phyloP scores from a whole-genome alignment of 23 red algal species.

The Gracilariopsis chorda region DNA sequence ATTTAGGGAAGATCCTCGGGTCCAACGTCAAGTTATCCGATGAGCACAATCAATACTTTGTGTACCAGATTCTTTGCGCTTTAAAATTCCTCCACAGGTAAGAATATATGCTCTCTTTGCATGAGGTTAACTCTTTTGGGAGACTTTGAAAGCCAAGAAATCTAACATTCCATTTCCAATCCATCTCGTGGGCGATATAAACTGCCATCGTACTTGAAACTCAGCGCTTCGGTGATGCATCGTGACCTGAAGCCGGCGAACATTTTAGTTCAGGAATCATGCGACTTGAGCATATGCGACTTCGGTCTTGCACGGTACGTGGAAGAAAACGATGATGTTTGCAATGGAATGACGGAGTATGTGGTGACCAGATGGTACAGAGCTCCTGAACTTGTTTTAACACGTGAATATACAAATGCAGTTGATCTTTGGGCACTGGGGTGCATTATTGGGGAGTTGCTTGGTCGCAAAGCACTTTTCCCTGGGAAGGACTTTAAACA shows the following conservation, averaged over 20 bases:
- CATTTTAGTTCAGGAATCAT: conserved; percentile 78
- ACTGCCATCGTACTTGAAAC: not conserved
- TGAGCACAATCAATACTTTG: conserved; percentile 91
- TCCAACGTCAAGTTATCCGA: conserved; percentile 57
- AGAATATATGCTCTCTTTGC: not conserved
- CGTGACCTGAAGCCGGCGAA: conserved; percentile 94
- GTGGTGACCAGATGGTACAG: conserved; percentile 90
- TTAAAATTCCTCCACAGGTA: conserved; percentile 91
- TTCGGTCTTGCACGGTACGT: conserved; percentile 91
- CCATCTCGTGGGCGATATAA: not conserved
- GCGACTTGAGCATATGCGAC: conserved; percentile 77
- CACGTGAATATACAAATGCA: conserved; percentile 75
- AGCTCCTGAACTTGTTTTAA: conserved; percentile 88
- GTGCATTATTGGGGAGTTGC: conserved; percentile 87
- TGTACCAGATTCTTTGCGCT: conserved; percentile 93
- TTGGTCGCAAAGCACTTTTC: conserved; percentile 85
- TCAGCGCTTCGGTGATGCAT: conserved; percentile 82
- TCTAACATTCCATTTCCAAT: no score
- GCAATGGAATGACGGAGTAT: conserved; percentile 83
- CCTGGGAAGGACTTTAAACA: conserved; percentile 74
- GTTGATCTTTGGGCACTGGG: conserved; percentile 94
- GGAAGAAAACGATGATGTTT: conserved; percentile 13
- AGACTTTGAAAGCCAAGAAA: no score
- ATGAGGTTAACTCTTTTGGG: no score
- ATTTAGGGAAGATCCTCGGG: conserved; percentile 82